phyloP scores from a whole-genome alignment of 306 rosid species.

The Cyclanthera cordifolia region DNA sequence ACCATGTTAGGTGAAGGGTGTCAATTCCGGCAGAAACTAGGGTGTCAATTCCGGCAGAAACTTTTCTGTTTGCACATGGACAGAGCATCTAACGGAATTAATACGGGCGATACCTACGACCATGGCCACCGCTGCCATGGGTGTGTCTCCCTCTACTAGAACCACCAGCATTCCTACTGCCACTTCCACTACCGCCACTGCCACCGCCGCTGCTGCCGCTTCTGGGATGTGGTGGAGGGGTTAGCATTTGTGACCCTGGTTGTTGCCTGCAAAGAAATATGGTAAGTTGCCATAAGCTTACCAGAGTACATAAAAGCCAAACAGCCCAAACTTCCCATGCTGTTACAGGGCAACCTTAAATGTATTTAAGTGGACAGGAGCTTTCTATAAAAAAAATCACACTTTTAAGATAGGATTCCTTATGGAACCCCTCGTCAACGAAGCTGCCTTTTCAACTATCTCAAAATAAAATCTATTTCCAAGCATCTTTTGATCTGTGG shows the following conservation, averaged over 20 bases:
- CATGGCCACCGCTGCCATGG: slow-evolving; percentile 36
- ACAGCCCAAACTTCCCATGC: not conserved
- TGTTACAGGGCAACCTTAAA: not conserved
- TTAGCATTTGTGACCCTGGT: slow-evolving; percentile 50
- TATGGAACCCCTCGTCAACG: not conserved
- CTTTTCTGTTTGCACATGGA: no score
- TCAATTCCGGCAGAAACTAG: no score
- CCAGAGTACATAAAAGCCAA: not conserved
- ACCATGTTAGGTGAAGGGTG: slow-evolving; percentile 11
- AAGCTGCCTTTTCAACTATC: not conserved
- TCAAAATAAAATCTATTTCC: no score
- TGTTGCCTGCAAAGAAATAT: slow-evolving; percentile 59
- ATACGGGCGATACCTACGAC: slow-evolving; percentile 83
- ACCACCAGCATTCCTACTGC: slow-evolving; percentile 38
- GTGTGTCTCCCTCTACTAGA: slow-evolving; percentile 57
- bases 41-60: no score
- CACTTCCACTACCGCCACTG: slow-evolving; percentile 37
- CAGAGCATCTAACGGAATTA: slow-evolving; percentile 19
- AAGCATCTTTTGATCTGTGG: not conserved
- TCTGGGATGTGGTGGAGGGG: slow-evolving; percentile 48
- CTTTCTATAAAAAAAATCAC: not conserved
- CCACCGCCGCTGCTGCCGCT: slow-evolving; percentile 25
- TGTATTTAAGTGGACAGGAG: not conserved
- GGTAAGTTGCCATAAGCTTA: not conserved
- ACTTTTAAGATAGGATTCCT: not conserved